A percentile compares a stretch with the other conserved stretches of the same genome.
Conservation (phyloP, 1,139 yeast species). For the Yamadazyma sp. region DNA sequence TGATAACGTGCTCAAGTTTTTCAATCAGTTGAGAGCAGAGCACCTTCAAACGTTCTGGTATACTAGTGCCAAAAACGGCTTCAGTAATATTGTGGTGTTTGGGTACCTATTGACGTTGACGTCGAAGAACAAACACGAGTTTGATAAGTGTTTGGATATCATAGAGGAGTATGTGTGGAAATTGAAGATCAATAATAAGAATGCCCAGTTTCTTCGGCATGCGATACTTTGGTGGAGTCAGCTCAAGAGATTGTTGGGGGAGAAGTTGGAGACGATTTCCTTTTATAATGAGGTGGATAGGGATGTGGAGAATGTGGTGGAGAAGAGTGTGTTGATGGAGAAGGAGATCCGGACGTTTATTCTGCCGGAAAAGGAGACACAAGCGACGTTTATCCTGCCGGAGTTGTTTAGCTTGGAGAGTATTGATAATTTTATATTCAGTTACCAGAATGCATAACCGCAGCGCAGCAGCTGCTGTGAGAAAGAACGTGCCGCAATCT, state of each 20-base stretch:
- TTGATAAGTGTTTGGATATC: slow-evolving; percentile 12
- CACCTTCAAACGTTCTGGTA: slow-evolving; percentile 18
- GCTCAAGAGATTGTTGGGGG: slow-evolving; percentile 6
- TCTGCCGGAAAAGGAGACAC: not conserved
- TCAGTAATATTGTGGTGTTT: slow-evolving; percentile 14
- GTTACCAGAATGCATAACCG: slow-evolving; percentile 8
- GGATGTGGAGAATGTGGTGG: too few species aligned
- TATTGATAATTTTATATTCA: slow-evolving; percentile 12
- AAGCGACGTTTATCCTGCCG: slow-evolving; percentile 13
- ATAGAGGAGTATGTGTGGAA: slow-evolving; percentile 17
- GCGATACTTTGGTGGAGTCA: slow-evolving; percentile 16
- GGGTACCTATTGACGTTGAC: slow-evolving; percentile 13
- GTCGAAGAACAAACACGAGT: slow-evolving; percentile 10
- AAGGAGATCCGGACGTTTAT: not conserved
- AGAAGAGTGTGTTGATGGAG: too few species aligned
- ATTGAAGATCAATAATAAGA: slow-evolving; percentile 15
- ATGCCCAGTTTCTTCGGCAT: slow-evolving; percentile 16
- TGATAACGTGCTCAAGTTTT: slow-evolving; percentile 13
- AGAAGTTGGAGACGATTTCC: slow-evolving; percentile 4
- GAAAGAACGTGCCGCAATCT: too few species aligned
- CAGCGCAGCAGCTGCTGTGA: too few species aligned
- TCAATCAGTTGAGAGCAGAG: slow-evolving; percentile 15
- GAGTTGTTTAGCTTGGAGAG: slow-evolving; percentile 12
- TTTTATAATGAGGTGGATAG: slow-evolving; percentile 8
- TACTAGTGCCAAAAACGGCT: slow-evolving; percentile 16